Percentiles rank a stretch among this genome's conserved stretches.
Evolutionary conservation across 495 filamentous ascomycete genomes (phyloP).

Genomic region (Penicillium fimorum): DNA sequence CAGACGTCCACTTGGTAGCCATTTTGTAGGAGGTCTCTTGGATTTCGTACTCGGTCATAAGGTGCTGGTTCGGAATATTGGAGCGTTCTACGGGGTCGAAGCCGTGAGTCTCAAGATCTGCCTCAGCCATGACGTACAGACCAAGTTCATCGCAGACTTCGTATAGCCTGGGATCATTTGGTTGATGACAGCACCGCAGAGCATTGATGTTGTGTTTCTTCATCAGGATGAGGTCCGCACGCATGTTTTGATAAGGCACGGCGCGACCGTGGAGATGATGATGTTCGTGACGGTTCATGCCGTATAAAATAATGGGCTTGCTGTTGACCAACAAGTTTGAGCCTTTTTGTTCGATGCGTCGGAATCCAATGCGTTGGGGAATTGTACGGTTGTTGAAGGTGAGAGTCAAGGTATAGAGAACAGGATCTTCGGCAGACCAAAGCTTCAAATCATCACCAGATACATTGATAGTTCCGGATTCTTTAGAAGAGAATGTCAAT

Average conservation of each 20-base stretch:
- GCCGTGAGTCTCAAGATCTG: constrained; percentile 68
- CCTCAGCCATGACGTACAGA: constrained; percentile 69
- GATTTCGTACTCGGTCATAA: constrained; percentile 48
- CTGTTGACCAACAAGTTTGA: constrained; percentile 60
- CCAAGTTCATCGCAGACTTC: constrained; percentile 65
- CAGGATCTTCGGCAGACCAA: constrained; percentile 57
- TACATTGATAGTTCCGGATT: constrained; percentile 2
- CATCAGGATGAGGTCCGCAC: constrained; percentile 60
- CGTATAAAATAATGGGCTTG: constrained; percentile 52
- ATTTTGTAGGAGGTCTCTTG: constrained; percentile 50
- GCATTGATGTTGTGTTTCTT: constrained; percentile 66
- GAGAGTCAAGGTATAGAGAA: constrained; percentile 53
- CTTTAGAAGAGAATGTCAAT: background rate
- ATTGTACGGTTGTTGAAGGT: constrained; percentile 17
- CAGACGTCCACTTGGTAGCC: constrained; percentile 57
- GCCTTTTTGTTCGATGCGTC: constrained; percentile 55
- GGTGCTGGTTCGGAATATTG: constrained; percentile 42
- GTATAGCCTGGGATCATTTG: constrained; percentile 55
- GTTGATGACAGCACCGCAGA: constrained; percentile 61
- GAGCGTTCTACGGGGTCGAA: constrained; percentile 49
- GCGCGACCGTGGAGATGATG: constrained; percentile 57
- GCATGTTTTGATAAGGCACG: constrained; percentile 56
- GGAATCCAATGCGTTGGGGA: constrained; percentile 57
- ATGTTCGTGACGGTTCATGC: constrained; percentile 67
- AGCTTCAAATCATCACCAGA: constrained; percentile 38